Base-by-base conservation (phyloP, 805 yeast genomes). In the Cyberlindnera maclurae region DNA sequence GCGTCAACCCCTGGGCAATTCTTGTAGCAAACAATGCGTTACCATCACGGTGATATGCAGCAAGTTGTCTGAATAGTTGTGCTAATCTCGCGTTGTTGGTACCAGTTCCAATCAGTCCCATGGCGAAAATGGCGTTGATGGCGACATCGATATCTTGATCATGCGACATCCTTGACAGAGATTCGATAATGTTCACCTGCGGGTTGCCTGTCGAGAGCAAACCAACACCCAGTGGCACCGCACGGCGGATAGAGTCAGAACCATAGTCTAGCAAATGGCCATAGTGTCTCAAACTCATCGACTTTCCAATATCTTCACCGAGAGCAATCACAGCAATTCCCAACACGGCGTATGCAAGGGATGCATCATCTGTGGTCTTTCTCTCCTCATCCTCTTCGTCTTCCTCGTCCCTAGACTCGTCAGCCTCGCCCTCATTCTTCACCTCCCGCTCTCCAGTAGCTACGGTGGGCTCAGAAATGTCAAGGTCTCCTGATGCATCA, bases 51-150 rank as follows among this genome's bases (percentile, higher is more conserved):
- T 93, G 94, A 62, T 93, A 93, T 39, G 86, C 79, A 1, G 98
- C 97, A 52, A 93, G 73, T 63, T 93, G 97, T 62, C 98, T 78
- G 56, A 93, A 73, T 47, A 93, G 71, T 67, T 93, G 98, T 4
- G 97, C 97, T 47, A 93, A 71, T 67, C 99, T 82, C 7, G 99
- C 98, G 59, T 93, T 93, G 64, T 93, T 90, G 22, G 98, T 93
- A 64, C 99, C 99, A 15, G 97, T 93, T 59, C 98, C 98, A 51
- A 90, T 95, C 46, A 93, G 67, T 39, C 99, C 99, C 97, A 93
- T 89, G 32, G 96, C 80, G 55, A 86, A 90, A 47, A 93, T 88
- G 15, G 98, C 88, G 58, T 89, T 93, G 59, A 82, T 81, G 6
- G 97, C 96, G 39, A 93, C 96, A 56, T 86, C 95, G 51, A 85